Conservation (phyloP, 495 filamentous ascomycete genomes). For the Xylaria bambusicola region DNA sequence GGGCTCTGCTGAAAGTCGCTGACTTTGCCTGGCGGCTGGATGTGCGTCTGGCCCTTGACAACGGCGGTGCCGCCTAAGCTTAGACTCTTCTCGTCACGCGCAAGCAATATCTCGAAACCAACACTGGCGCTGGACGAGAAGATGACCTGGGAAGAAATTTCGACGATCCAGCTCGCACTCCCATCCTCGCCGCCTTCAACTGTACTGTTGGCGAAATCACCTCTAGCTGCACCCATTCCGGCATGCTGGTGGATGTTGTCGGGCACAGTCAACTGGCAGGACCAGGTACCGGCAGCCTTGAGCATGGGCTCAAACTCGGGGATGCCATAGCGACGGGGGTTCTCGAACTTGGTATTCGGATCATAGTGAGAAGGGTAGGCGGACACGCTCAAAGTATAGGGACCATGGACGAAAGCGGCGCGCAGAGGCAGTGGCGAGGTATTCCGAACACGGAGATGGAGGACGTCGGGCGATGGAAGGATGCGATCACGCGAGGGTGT, state of each 20-base stretch:
- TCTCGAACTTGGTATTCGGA: slow-evolving; percentile 70
- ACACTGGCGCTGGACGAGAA: slow-evolving; percentile 87
- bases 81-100: slow-evolving; percentile 80
- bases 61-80: slow-evolving; percentile 60
- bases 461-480: slow-evolving; percentile 72
- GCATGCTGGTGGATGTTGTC: slow-evolving; percentile 62
- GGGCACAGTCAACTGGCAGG: slow-evolving; percentile 74
- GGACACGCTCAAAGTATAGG: slow-evolving; percentile 85
- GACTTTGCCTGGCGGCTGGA: slow-evolving; percentile 63
- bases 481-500: slow-evolving; percentile 86
- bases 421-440: slow-evolving; percentile 87
- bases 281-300: slow-evolving; percentile 88
- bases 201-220: slow-evolving; percentile 39
- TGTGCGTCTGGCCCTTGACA: slow-evolving; percentile 44
- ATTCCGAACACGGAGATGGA: slow-evolving; percentile 87
- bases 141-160: slow-evolving; percentile 87
- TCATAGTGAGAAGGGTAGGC: slow-evolving; percentile 79
- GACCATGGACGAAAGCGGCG: slow-evolving; percentile 93
- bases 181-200: slow-evolving; percentile 37
- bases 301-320: slow-evolving; percentile 94
- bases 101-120: slow-evolving; percentile 85
- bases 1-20: slow-evolving; percentile 66
- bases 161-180: slow-evolving; percentile 83
- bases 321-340: slow-evolving; percentile 60
- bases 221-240: slow-evolving; percentile 36